Evolutionary conservation across 202 grass and related monocot genomes (phyloP).

Genomic region (Setaria viridis): DNA sequence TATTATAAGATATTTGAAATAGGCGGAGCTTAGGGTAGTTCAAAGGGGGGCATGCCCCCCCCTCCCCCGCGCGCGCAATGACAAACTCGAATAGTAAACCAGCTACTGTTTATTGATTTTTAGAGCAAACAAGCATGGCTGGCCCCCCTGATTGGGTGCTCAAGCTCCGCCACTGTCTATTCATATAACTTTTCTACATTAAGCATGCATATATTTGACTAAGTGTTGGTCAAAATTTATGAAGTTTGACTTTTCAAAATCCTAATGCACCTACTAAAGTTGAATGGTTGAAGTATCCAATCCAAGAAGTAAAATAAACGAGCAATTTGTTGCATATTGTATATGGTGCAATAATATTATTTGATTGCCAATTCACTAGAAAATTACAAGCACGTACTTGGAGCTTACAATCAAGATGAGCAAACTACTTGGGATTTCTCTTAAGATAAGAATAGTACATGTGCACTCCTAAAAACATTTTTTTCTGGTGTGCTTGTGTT

Average conservation of each 20-base stretch:
- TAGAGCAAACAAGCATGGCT: too few relatives aligned
- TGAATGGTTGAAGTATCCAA: neutral
- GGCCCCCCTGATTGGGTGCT: too few relatives aligned
- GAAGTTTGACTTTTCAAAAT: neutral
- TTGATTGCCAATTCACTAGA: neutral
- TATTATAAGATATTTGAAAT: neutral
- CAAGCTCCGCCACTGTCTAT: neutral
- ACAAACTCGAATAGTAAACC: too few relatives aligned
- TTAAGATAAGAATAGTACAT: too few relatives aligned
- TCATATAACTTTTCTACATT: neutral
- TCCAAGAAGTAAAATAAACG: neutral
- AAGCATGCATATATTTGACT: neutral
- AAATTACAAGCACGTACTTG: neutral
- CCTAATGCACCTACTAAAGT: neutral
- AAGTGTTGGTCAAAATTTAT: neutral
- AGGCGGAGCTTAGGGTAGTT: too few relatives aligned
- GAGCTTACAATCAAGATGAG: too few relatives aligned
- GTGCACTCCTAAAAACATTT: too few relatives aligned
- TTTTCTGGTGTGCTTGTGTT: too few relatives aligned
- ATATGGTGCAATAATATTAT: neutral
- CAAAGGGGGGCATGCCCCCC: too few relatives aligned
- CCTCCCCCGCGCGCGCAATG: too few relatives aligned
- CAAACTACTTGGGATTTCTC: too few relatives aligned
- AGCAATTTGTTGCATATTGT: neutral
- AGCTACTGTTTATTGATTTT: too few relatives aligned